Evolutionary conservation across 495 filamentous ascomycete genomes (phyloP).

Genomic region (Neurospora sp.): DNA sequence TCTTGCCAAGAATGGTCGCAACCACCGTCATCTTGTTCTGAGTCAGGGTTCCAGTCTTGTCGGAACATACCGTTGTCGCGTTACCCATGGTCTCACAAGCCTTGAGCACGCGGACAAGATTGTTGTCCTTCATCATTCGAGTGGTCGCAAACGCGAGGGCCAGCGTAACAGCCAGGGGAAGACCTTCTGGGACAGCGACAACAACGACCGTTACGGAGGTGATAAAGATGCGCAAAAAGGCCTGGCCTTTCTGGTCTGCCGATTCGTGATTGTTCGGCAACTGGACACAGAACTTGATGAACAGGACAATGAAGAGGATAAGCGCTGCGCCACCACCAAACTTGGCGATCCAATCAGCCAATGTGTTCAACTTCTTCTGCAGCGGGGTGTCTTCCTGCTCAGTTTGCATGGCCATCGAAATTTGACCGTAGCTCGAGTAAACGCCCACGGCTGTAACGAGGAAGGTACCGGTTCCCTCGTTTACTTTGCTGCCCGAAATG

Average conservation of each 20-base stretch:
- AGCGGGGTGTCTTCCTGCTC: slow-evolving; percentile 85
- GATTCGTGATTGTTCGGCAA: slow-evolving; percentile 42
- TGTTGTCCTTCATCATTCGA: slow-evolving; percentile 91
- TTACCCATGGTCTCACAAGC: slow-evolving; percentile 98
- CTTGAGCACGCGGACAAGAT: slow-evolving; percentile 77
- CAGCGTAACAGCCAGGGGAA: slow-evolving; percentile 86
- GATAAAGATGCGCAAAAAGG: slow-evolving; percentile 86
- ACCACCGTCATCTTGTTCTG: slow-evolving; percentile 89
- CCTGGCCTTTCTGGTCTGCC: slow-evolving; percentile 69
- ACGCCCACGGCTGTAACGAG: slow-evolving; percentile 78
- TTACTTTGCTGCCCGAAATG: slow-evolving; percentile 82
- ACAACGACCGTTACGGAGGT: slow-evolving; percentile 93
- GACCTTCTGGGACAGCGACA: slow-evolving; percentile 93
- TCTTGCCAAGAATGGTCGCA: slow-evolving; percentile 62
- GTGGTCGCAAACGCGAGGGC: slow-evolving; percentile 94
- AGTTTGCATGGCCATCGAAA: slow-evolving; percentile 85
- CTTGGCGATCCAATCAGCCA: slow-evolving; percentile 89
- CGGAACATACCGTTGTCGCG: slow-evolving; percentile 89
- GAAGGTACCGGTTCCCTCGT: slow-evolving; percentile 83
- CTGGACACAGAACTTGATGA: slow-evolving; percentile 76
- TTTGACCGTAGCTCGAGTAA: slow-evolving; percentile 80
- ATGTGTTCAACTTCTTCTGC: slow-evolving; percentile 77
- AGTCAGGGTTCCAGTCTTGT: slow-evolving; percentile 94
- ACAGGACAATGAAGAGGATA: slow-evolving; percentile 74
- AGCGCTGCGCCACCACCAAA: slow-evolving; percentile 75